Base-by-base conservation (phyloP, 257 asterid species). In the Oldenlandia corymbosa region DNA sequence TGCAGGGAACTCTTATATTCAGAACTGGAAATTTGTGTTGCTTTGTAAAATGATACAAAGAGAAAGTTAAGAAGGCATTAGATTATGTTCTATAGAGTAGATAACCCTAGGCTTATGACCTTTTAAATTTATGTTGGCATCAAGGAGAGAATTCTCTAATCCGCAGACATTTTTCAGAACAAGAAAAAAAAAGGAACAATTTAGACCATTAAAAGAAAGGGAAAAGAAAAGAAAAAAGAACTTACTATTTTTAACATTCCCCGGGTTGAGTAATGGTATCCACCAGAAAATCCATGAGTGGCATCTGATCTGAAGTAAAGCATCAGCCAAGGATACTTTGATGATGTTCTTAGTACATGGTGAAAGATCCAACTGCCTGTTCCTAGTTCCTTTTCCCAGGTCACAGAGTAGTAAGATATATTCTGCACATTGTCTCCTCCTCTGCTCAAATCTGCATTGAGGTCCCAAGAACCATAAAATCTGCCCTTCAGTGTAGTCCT, bases 281-380 rank as follows among this genome's bases (percentile, higher is more conserved):
- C 97, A 48, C 97, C 95, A 17, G 95, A 89, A 54, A 83, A 79
- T 32, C 95, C 95, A 18, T 58, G 58, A 0, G 94, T 83, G 67
- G 95, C 83, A 61, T 87, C 97, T 52, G 97, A 80, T 71, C 97
- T 77, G 1, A 90, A 68, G 71, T 90, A 90, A 68, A 90, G 94
- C 97, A 90, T 90, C 71, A 90, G 71, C 95, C 97, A 87, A 6
- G 97, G 95, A 52, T 90, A 87, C 80, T 85, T 87, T 21, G 53
- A 28, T 4, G 95, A 87, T n/a, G 92, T 83, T 68, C 79, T 85
- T 62, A 90, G 42, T 18, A 83, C 72, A 72, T 90, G 87, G 59
- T 75, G 95, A 70, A 89, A 84, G 59, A 59, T 59, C 97, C 95
- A 86, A 55, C 97, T 84, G 43, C 95, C 90, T 71, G 80, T 70